Evolutionary conservation across 768 basidiomycete genomes (phyloP), one percentile per base, ranked within the genome.

Genomic region (Russula ochroleuca): DNA sequence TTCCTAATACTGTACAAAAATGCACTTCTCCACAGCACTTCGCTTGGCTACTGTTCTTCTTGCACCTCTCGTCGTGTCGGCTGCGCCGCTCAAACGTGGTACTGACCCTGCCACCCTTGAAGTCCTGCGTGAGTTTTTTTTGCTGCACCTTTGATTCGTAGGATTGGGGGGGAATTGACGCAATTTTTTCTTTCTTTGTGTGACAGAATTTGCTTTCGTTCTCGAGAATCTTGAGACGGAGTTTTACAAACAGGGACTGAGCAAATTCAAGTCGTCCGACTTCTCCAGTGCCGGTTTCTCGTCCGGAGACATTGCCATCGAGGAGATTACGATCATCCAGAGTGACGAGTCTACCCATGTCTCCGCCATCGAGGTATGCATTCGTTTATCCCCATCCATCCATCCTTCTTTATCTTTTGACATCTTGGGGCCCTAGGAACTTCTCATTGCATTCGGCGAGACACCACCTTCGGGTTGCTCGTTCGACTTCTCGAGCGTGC

Each of bases 161-260:
- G 3, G n/a, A 17, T 19, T 25, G 8, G 50, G n/a, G n/a, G 38
- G 21, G 61, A 11, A 47, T 47, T 47, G 11, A 47, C n/a, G 43
- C 3, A 1, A 9, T 19, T 9, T 8, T n/a, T 10, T 45, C 4
- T 21, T 5, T 47, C 10, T 41, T 50, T 53, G 60, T 61, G 28
- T 2, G 2, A 55, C 61, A 92, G 90, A 85, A 71, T 92, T 92
- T 67, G 88, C 89, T 50, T 78, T 85, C 71, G 84, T 88, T 54
- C 78, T 92, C 49, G 90, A 92, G 72, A 82, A 86, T 66, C 77
- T 92, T 17, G 90, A 92, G 73, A 80, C 79, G 14, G 69, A 76
- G 31, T 92, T 92, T 71, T 93, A 93, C 72, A 63, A 75, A 2
- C 80, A 89, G 70, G 88, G 83, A 17, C 75, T 91, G 25, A 57